A percentile compares a stretch with the other conserved stretches of the same genome.
Evolutionary conservation across 1,284 basidiomycete species (phyloP).

Genomic region (Ganoderma boninense): DNA sequence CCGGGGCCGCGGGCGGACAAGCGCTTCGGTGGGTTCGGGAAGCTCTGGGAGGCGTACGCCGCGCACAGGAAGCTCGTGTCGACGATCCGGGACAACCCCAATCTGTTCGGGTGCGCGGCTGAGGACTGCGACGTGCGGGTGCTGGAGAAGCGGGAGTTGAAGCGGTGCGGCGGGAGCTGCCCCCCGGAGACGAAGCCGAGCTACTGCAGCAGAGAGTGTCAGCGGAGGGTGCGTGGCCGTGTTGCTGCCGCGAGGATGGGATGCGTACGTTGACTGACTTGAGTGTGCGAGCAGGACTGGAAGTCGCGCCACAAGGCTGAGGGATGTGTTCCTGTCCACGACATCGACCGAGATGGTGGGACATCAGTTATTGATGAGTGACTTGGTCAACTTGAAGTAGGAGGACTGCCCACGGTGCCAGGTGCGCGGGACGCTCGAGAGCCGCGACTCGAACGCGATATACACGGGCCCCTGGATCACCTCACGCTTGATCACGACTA

Average conservation of each 20-base stretch:
- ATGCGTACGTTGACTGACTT: not conserved
- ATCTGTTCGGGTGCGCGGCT: slow-evolving; percentile 10
- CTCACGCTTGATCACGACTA: too few relatives aligned
- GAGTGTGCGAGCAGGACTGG: not conserved
- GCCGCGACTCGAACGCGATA: too few relatives aligned
- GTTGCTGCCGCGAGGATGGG: not conserved
- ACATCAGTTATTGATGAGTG: not conserved
- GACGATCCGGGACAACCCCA: not conserved
- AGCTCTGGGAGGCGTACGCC: not conserved
- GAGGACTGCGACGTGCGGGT: slow-evolving; percentile 13
- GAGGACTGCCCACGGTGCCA: too few relatives aligned
- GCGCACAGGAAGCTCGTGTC: not conserved
- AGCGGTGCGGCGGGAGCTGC: slow-evolving; percentile 15
- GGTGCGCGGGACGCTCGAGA: too few relatives aligned
- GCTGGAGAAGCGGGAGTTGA: slow-evolving; percentile 1
- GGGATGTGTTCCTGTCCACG: not conserved
- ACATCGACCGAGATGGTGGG: not conserved
- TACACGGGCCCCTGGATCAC: too few relatives aligned
- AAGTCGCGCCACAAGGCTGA: not conserved
- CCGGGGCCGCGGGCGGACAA: not conserved
- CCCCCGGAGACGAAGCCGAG: slow-evolving; percentile 17
- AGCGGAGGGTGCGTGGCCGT: slow-evolving; percentile 14
- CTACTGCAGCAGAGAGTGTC: slow-evolving; percentile 20
- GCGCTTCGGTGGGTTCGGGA: not conserved
- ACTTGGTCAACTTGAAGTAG: too few relatives aligned